Base-by-base conservation (phyloP, 208 protist genomes). In the Trypanosoma vivax region DNA sequence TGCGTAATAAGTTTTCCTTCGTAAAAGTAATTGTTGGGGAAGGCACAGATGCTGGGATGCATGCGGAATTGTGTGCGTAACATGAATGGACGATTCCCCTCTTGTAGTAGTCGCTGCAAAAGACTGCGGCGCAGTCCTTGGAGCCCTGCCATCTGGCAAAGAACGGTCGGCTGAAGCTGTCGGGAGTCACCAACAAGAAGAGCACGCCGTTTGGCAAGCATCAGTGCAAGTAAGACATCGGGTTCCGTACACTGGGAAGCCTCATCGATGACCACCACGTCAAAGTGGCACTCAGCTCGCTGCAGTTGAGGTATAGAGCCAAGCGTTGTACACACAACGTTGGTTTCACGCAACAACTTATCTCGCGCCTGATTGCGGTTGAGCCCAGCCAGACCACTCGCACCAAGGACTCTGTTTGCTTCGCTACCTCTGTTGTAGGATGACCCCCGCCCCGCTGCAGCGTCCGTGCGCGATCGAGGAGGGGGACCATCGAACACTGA, bases 181-280 rank as follows among this genome's bases (percentile, higher is more conserved):
- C 79, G 71, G 7, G 76, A 87, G 70, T 97, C 92, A 9, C 92
- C 92, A 16, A 95, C 85, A 25, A 97, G 58, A 19, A 96, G 66
- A 21, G 66, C 79, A 38, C 65, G 72, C 16, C 60, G 50, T 25
- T 59, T 68, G 16, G 77, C 61, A 18, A 89, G 59, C 31, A 76
- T 59, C 16, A 94, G 55, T 11, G 85, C 80, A 64, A 81, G 75
- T 46, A 96, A 56, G 11, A 85, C 67, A 34, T 88, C 80, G 24
- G 87, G 84, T 60, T 97, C 90, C 35, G 87, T 86, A 0, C 79
- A 79, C 73, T 97, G 93, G 6, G 89, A 88, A 3, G 84, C 86
- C 69, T 97, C 93, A 66, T 97, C 93, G 33, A 96, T 72, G 24
- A 97, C 71, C 24, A 95, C 90, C 0, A 79, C 59, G 52, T 94